Evolutionary conservation across 2,329 filamentous ascomycete genomes (phyloP).

Genomic region (Bretziella fagacearum): DNA sequence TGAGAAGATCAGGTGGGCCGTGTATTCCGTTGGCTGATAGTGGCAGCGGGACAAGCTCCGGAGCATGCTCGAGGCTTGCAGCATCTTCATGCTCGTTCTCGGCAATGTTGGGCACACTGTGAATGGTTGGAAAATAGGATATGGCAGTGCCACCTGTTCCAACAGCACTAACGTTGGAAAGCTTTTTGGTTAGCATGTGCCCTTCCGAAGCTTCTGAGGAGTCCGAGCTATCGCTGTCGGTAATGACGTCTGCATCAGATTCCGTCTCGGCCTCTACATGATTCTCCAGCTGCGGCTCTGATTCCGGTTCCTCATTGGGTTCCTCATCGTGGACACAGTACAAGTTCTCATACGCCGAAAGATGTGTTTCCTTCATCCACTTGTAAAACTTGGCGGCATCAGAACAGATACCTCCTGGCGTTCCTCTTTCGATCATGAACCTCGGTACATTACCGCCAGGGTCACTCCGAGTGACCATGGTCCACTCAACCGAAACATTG

Average conservation of each 20-base stretch:
- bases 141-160: neutral
- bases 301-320: neutral
- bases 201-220: no score
- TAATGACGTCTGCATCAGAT: no score
- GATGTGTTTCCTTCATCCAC: constrained; percentile 34
- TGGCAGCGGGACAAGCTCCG: neutral
- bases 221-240: no score
- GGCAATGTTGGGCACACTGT: neutral
- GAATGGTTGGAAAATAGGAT: neutral
- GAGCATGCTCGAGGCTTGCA: neutral
- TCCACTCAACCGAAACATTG: constrained; percentile 49
- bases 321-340: neutral
- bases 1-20: constrained; percentile 16
- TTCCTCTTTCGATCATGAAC: constrained; percentile 83
- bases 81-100: neutral
- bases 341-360: constrained; percentile 4
- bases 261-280: neutral
- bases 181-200: neutral
- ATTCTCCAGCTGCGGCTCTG: neutral
- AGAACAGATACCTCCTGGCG: constrained; percentile 59
- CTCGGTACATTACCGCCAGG: constrained; percentile 75
- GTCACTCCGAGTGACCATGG: constrained; percentile 82
- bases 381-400: constrained; percentile 70
- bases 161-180: neutral
- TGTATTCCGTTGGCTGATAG: neutral